Percentiles rank a stretch among this genome's conserved stretches.
Evolutionary conservation across 768 basidiomycete genomes (phyloP).

Genomic region (Phylloporus arenicola): DNA sequence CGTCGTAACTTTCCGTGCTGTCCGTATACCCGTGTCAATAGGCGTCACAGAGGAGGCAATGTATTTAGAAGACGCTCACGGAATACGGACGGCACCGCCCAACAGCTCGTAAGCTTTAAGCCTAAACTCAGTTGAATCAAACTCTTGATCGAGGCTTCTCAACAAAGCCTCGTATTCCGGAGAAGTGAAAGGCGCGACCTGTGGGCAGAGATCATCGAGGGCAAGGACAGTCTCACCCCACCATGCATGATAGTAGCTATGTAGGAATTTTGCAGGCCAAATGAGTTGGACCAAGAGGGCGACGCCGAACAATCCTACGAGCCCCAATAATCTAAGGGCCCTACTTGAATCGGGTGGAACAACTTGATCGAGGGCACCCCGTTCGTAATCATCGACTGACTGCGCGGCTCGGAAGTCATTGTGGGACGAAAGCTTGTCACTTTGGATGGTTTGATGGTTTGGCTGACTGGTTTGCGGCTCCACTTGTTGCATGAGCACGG

Average conservation of each 20-base stretch:
- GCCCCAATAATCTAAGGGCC: neutral
- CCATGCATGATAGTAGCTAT: neutral
- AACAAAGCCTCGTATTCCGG: conserved; percentile 15
- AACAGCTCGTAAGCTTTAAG: conserved; percentile 29
- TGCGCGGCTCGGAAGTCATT: too few species aligned
- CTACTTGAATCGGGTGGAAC: neutral
- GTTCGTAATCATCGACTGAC: neutral
- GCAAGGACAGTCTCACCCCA: too few species aligned
- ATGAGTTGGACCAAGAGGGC: conserved; percentile 2
- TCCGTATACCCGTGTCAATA: neutral
- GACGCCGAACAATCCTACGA: conserved; percentile 11
- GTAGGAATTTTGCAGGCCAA: conserved; percentile 3
- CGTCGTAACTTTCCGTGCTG: conserved; percentile 52
- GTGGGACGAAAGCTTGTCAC: too few species aligned
- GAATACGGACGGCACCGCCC: conserved; percentile 33
- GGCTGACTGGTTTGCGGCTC: too few species aligned
- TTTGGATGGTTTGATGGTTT: too few species aligned
- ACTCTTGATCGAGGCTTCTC: conserved; percentile 20
- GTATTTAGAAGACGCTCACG: conserved; percentile 12
- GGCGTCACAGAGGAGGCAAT: neutral
- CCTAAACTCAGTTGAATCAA: conserved; percentile 23
- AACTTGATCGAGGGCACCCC: neutral
- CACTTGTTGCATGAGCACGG: too few species aligned
- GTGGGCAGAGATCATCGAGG: conserved; percentile 24
- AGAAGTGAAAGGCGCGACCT: conserved; percentile 16